A percentile compares a stretch with the other conserved stretches of the same genome.
Evolutionary conservation across 1,284 basidiomycete genomes (phyloP).

Genomic region (Athelia psychrophila): DNA sequence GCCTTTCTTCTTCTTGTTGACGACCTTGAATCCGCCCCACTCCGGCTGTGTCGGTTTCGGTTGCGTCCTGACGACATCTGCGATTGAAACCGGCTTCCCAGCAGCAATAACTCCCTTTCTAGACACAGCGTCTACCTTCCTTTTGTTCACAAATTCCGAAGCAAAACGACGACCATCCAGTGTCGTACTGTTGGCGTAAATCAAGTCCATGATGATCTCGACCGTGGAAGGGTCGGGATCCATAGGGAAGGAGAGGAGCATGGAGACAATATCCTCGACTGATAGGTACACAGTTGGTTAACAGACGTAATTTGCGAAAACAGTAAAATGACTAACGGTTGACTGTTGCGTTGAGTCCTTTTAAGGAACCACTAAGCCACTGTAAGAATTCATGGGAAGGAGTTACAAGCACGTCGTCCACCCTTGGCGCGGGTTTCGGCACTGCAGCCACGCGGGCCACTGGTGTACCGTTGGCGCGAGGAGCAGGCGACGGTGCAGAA

Average conservation of each 20-base stretch:
- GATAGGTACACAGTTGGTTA: slow-evolving; percentile 11
- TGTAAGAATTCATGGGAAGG: slow-evolving; percentile 90
- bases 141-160: slow-evolving; percentile 82
- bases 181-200: slow-evolving; percentile 93
- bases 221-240: slow-evolving; percentile 80
- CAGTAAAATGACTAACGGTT: slow-evolving; percentile 55
- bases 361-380: slow-evolving; percentile 88
- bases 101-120: slow-evolving; percentile 36
- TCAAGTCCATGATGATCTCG: slow-evolving; percentile 89
- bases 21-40: slow-evolving; percentile 86
- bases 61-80: slow-evolving; percentile 86
- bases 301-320: slow-evolving; percentile 5
- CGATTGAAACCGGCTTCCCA: slow-evolving; percentile 67
- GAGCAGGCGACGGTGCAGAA: slow-evolving; percentile 16
- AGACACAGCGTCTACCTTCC: slow-evolving; percentile 73
- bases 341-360: slow-evolving; percentile 79
- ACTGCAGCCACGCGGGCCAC: slow-evolving; percentile 27
- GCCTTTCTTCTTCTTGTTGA: slow-evolving; percentile 93
- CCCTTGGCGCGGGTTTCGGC: slow-evolving; percentile 41
- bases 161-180: slow-evolving; percentile 95
- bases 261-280: slow-evolving; percentile 93
- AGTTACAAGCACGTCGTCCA: slow-evolving; percentile 57
- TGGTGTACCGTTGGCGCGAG: background rate
- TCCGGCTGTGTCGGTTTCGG: slow-evolving; percentile 77
- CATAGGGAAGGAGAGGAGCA: slow-evolving; percentile 88